These are phyloP conservation scores for Schizochytrium sp. DNA, from an alignment of 108 stramenopile genomes.

Conservation along the genomic window DNA sequence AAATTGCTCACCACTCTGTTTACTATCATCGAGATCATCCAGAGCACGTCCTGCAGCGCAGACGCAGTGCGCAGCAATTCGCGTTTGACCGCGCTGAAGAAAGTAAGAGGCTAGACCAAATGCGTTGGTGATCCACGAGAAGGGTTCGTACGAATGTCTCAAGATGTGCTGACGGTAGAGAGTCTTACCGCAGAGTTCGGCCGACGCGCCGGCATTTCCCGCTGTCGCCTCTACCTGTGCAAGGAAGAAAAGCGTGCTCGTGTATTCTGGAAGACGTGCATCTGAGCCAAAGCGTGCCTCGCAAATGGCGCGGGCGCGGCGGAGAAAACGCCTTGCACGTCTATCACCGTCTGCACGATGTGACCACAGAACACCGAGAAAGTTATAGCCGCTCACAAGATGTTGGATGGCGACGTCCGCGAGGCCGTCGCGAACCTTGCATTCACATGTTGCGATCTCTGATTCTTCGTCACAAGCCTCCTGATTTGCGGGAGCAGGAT, in stretches of 20 bases:
- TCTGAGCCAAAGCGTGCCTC: background rate
- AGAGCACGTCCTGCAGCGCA: background rate
- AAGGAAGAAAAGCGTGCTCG: conserved; percentile 7
- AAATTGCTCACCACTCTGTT: background rate
- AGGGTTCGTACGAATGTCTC: background rate
- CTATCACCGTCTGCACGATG: background rate
- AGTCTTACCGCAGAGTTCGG: background rate
- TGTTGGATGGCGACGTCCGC: background rate
- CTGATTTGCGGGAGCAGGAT: background rate
- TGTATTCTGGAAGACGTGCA: background rate
- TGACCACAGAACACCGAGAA: background rate
- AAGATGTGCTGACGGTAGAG: background rate
- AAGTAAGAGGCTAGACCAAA: background rate
- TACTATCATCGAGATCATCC: background rate
- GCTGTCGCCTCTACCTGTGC: background rate
- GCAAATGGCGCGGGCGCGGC: background rate
- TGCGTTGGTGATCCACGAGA: background rate
- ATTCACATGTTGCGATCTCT: background rate
- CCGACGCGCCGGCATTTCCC: background rate
- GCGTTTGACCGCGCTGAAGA: background rate
- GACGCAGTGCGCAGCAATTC: background rate
- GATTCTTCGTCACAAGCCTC: too few species aligned
- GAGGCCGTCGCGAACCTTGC: background rate
- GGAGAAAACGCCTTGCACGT: background rate
- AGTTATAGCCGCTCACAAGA: background rate